Evolutionary conservation across 192 early-diverging fungal genomes (phyloP), one percentile per base, ranked within the genome.

Genomic region (Umbelopsis isabellina): DNA sequence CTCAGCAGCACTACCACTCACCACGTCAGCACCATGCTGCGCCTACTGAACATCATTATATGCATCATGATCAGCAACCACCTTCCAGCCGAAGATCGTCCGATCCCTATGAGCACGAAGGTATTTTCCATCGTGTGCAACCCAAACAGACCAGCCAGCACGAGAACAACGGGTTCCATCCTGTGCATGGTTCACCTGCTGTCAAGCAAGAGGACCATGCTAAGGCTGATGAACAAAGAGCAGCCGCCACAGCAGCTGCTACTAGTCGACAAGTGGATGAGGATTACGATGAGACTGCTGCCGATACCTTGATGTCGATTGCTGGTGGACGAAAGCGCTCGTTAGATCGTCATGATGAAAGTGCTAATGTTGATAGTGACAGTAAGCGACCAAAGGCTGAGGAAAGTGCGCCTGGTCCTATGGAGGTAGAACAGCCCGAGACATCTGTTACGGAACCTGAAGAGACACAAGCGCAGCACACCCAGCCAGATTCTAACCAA

Each of bases 251-350:
- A 11, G 27, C 27, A 16, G 50, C n/a, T 49, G 30, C 46, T 30
- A 5, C 66, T 18, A 41, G 46, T 12, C 67, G 47, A 52, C 41
- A 69, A 18, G 30, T 70, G 3, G 74, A 75, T 65, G 74, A 75
- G 12, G 74, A 75, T 48, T 75, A 71, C 67, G 74, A 75, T 67
- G 69, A 71, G 13, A 70, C 64, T 23, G 74, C 74, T 16, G 74
- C 69, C 25, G 74, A 75, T 75, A 64, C 52, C 5, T 49, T 75
- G 13, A 51, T 75, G 64, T 71, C 69, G n/a, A 75, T 75, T 25
- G 69, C 47, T 21, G 71, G 58, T 4, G 74, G 69, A 46, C 58
- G 69, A 55, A 75, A 75, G 51, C 49, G 74, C 22, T 65, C 69
- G 0, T 46, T 71, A 23, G 27, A 22, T 27, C 55, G 46, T 21